phyloP scores from a whole-genome alignment of 345 rosid species.

The Moricandia moricandioides region DNA sequence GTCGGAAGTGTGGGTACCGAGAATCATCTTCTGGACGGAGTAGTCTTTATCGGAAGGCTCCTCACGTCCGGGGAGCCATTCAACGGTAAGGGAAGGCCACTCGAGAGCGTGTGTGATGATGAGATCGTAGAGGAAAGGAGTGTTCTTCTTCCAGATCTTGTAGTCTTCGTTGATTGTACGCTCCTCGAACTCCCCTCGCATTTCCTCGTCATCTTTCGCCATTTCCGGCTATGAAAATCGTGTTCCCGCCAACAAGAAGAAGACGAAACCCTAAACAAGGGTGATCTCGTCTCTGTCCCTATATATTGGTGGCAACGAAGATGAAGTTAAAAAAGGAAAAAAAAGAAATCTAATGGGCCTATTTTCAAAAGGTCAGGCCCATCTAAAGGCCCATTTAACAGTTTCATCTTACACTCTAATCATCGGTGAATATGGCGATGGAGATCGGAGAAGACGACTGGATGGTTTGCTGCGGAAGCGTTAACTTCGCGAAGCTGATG shows the following conservation, averaged over 20 bases:
- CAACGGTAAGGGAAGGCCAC: conserved; percentile 98
- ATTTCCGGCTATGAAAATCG: conserved; percentile 16
- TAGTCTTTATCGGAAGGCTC: conserved; percentile 95
- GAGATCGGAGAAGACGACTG: too few species aligned
- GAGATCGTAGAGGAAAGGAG: conserved; percentile 94
- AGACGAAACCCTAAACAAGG: conserved; percentile 30
- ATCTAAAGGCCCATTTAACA: not conserved
- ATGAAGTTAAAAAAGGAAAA: not conserved
- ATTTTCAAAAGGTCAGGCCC: not conserved
- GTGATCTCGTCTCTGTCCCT: conserved; percentile 14
- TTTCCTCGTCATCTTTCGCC: conserved; percentile 97
- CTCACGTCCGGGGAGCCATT: conserved; percentile 91
- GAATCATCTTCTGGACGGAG: conserved; percentile 95
- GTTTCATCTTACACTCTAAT: too few species aligned
- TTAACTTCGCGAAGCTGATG: too few species aligned
- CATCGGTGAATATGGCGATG: too few species aligned
- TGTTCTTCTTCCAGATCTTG: conserved; percentile 99
- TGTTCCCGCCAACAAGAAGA: conserved; percentile 29
- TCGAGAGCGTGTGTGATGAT: conserved; percentile 96
- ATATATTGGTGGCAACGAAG: not conserved
- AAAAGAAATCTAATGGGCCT: not conserved
- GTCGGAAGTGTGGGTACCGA: conserved; percentile 97
- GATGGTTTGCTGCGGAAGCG: too few species aligned
- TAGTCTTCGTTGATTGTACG: conserved; percentile 89
- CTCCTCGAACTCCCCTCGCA: conserved; percentile 96